Evolutionary conservation across 495 filamentous ascomycete genomes (phyloP), one percentile per base, ranked within the genome.

Genomic region (Penicillium egyptiacum): DNA sequence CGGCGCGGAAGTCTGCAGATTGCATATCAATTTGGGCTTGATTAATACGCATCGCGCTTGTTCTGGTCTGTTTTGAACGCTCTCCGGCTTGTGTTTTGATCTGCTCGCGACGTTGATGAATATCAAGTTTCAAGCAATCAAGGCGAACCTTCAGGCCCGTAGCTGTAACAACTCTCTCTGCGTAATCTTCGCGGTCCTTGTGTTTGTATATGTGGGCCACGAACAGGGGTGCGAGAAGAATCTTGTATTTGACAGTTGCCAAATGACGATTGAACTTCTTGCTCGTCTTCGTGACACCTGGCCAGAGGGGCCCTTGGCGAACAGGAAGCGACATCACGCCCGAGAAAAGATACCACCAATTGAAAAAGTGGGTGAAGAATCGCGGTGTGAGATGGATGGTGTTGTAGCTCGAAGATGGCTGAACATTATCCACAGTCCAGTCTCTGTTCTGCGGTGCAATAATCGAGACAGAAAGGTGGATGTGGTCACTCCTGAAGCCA

Each of bases 131-230:
- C 66, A 96, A 90, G 72, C 90, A 96, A 67, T 98, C 92, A 41
- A 98, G 81, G 33, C 91, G 86, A 63, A 95, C 87, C 71, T 98
- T 98, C 49, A 98, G 79, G 19, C 94, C 94, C 14, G 94, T 98
- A 1, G 92, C 93, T 47, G 90, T 91, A 20, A 96, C 90, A 5
- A 85, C 78, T 62, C 88, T 86, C 58, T 92, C 87, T 1, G 82
- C 79, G 66, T 88, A 88, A 48, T 96, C 92, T 68, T 96, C 92
- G 4, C 83, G 86, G 64, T 98, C 95, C 64, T 96, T 96, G 74
- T 98, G 95, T 71, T 96, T 98, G 77, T 98, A 98, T 39, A 98
- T 90, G 57, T 98, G 94, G 55, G 91, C 92, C 47, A 98, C 84
- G 66, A 94, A 98, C 5, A 98, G 77, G 1, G 94, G 94, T 2